Evolutionary conservation across 306 rosid species (phyloP), one percentile per base, ranked within the genome.

Genomic region (Arachis stenosperma): DNA sequence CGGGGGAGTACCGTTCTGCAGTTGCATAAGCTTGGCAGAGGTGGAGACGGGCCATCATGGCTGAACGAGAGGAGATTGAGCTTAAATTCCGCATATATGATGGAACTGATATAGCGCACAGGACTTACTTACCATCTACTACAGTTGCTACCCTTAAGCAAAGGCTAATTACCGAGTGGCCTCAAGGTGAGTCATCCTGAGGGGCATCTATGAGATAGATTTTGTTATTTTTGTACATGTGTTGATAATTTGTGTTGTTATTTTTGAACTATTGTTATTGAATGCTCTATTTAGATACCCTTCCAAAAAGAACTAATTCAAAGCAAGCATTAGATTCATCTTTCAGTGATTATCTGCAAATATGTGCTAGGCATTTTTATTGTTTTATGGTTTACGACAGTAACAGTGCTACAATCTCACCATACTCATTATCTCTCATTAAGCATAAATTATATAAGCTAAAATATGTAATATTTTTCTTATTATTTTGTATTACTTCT

Each of bases 81-180:
- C 90, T 90, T 81, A 88, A 86, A 48, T 90, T 90, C 74, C 84
- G 93, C 54, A 83, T 90, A 52, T 90, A 78, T 67, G 97, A 90
- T 67, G 97, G 94, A 77, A 86, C 97, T 0, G 97, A 90, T 78
- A 83, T 90, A 74, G 90, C 86, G 27, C 90, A 85, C 44, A 59
- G 63, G 30, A 62, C 77, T 65, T 88, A 88, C 75, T 62, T 85
- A n/a, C 57, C 85, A 22, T 83, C 90, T 27, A 78, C 83, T 11
- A 80, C 90, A 42, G 79, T 83, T 22, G 82, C 80, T 73, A 60
- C 83, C 64, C 86, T 90, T 64, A 90, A 90, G 87, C 86, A 88
- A 78, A 88, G 64, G 86, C 81, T 88, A 27, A 73, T 88, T 58
- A 75, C 85, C 55, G 89, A 85, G 81, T 90, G 93, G 97, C 97